Conservation (phyloP, 2,329 filamentous ascomycete species). For the Fusarium sp. region DNA sequence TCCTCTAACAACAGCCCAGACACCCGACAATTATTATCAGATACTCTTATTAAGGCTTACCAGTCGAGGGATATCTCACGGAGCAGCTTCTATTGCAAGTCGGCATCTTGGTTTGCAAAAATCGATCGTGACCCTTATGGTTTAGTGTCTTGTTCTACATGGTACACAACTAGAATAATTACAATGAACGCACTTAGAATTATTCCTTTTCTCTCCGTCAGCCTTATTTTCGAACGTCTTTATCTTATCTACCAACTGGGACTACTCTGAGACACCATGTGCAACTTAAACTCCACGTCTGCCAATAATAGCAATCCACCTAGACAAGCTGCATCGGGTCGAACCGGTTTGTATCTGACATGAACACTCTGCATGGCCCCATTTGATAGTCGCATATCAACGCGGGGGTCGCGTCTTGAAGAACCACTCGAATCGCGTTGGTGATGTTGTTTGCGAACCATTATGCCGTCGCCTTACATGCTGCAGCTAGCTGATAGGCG, state of each 20-base stretch:
- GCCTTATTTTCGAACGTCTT: background rate
- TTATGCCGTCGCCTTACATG: slow-evolving; percentile 30
- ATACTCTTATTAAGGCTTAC: no score
- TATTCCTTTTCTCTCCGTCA: background rate
- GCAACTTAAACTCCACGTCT: background rate
- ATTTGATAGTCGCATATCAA: slow-evolving; percentile 10
- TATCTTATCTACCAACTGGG: background rate
- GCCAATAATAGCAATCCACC: background rate
- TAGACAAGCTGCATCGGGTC: background rate
- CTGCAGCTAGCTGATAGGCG: slow-evolving; percentile 27
- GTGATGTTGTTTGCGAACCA: slow-evolving; percentile 37
- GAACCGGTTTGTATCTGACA: slow-evolving; percentile 19
- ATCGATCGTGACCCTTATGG: no score
- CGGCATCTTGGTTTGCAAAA: no score
- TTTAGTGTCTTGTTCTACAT: no score
- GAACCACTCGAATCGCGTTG: slow-evolving; percentile 30
- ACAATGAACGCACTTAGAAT: background rate
- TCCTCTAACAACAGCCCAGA: no score
- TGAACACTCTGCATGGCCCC: slow-evolving; percentile 20
- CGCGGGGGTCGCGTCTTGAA: slow-evolving; percentile 30
- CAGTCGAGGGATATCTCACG: no score
- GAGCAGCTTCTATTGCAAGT: no score
- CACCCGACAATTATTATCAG: no score
- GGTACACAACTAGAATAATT: background rate
- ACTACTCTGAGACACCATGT: background rate